Conservation (phyloP, 2,329 filamentous ascomycete genomes). For the Septoria linicola region DNA sequence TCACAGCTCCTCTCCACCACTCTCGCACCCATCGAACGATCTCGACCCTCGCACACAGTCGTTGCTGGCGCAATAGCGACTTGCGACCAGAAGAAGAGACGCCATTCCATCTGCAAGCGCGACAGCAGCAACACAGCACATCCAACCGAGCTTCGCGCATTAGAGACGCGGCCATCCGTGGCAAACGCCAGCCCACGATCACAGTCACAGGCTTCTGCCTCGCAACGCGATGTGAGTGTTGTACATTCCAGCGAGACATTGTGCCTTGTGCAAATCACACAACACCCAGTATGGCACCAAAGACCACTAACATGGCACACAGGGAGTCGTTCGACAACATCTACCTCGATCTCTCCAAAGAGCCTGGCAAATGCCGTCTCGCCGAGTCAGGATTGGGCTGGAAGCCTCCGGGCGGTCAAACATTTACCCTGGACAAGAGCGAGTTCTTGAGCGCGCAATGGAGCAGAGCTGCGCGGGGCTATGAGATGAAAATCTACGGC, state of each 20-base stretch:
- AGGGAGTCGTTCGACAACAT: conserved; percentile 95
- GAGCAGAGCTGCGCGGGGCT: conserved; percentile 89
- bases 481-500: conserved; percentile 87
- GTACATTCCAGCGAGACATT: not conserved
- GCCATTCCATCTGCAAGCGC: too few species aligned
- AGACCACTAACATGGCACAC: conserved; percentile 2
- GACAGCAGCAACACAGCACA: too few species aligned
- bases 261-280: not conserved
- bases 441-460: conserved; percentile 88
- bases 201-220: not conserved
- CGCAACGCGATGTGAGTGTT: conserved; percentile 6
- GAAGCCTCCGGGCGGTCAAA: conserved; percentile 88
- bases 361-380: conserved; percentile 89
- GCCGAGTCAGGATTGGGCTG: conserved; percentile 93
- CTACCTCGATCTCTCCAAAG: conserved; percentile 91
- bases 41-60: too few species aligned
- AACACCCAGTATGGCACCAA: not conserved
- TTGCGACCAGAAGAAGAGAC: too few species aligned
- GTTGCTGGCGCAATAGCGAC: too few species aligned
- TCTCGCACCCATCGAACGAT: too few species aligned
- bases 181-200: conserved; percentile 3
- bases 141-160: not conserved
- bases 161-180: conserved; percentile 9
- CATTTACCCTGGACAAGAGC: conserved; percentile 85
- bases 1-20: too few species aligned